Evolutionary conservation across 352 stramenopile species (phyloP), one percentile per base, ranked within the genome.

Genomic region (Phytophthora gonapodyides): DNA sequence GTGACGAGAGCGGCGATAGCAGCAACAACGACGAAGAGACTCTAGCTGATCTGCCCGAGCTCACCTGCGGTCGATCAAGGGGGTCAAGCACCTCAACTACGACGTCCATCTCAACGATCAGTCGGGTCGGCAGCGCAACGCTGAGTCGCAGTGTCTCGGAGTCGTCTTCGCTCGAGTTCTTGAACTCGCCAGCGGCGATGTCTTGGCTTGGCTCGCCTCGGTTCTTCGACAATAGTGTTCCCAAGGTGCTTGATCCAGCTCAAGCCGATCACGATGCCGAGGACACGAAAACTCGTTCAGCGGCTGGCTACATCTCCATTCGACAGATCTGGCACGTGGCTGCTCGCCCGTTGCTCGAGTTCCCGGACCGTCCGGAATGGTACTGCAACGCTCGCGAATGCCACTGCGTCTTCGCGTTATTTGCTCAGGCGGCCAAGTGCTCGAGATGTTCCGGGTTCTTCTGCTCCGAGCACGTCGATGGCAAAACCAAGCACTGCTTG

Each of bases 361-460:
- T 93, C 33, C 78, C 84, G 0, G 73, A 88, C 56, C 69, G 78
- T 0, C 82, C 84, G 12, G 63, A 72, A 51, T 93, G 84, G 84
- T 93, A 90, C 48, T 93, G 84, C 69, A 91, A 93, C 46, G 70
- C 76, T 9, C 36, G 46, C 1, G 52, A 73, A 3, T 93, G 84
- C 53, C 82, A 91, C 59, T 59, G 46, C 7, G 79, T 93, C 11
- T 93, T 93, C 34, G 67, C 72, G 33, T 78, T 93, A 58, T 91
- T 91, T 50, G 74, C 78, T 0, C 74, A 84, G 21, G 69, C 68
- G 5, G 66, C 75, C 21, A 71, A 84, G 17, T 93, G 84, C 48
- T 46, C 17, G 11, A 52, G 69, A 8, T 93, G 84, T 37, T 60
- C 65, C 1, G 78, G 80, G 19, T 74, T 76, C 42, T 91, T 91